Evolutionary conservation across 768 basidiomycete species (phyloP).

Genomic region (Boletus insuetus): DNA sequence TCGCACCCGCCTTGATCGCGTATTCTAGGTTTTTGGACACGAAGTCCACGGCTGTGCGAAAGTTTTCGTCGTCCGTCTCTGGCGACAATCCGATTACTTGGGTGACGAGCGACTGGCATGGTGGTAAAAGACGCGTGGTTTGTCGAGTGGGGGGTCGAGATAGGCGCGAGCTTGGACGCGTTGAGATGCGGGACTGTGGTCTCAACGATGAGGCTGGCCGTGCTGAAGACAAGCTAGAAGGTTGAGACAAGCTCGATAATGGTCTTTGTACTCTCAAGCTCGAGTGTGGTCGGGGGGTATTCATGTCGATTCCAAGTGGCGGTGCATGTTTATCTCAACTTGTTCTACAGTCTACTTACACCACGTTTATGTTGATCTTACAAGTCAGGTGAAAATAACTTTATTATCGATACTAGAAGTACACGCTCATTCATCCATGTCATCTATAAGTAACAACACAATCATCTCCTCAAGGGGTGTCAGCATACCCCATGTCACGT

Average conservation of each 20-base stretch:
- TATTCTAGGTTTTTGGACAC: conserved; percentile 59
- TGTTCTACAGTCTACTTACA: too few species aligned
- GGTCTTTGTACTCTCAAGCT: conserved; percentile 23
- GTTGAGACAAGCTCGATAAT: conserved; percentile 44
- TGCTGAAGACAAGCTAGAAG: conserved; percentile 44
- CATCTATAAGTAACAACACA: too few species aligned
- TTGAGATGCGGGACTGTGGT: conserved; percentile 35
- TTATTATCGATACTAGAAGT: too few species aligned
- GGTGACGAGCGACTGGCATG: conserved; percentile 52
- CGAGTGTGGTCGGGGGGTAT: conserved; percentile 25
- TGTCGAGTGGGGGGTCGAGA: conserved; percentile 54
- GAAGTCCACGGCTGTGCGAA: conserved; percentile 51
- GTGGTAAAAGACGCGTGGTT: conserved; percentile 49
- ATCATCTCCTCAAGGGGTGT: too few species aligned
- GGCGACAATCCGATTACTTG: conserved; percentile 52
- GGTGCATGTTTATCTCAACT: too few species aligned
- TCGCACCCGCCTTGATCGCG: conserved; percentile 53
- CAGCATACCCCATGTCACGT: too few species aligned
- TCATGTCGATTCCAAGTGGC: conserved; percentile 11
- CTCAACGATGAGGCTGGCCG: conserved; percentile 37
- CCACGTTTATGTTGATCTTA: too few species aligned
- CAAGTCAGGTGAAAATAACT: too few species aligned
- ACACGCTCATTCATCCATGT: too few species aligned
- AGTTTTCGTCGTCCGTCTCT: conserved; percentile 42
- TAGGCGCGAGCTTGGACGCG: conserved; percentile 40